These are phyloP conservation scores for Thielaviopsis musarum DNA, from an alignment of 2,329 filamentous ascomycete species.

Conservation along the genomic window DNA sequence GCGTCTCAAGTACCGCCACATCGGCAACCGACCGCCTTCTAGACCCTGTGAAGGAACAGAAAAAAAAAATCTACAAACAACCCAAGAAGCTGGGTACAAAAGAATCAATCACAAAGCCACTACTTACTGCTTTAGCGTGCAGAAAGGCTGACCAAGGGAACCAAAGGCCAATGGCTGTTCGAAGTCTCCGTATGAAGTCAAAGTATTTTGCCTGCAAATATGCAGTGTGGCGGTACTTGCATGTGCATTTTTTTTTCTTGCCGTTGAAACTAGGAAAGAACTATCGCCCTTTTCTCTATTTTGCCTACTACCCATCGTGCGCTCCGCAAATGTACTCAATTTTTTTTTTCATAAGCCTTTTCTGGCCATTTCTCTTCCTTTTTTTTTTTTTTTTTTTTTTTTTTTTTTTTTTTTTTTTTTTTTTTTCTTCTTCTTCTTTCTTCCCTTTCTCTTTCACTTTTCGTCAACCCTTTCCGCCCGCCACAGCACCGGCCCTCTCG, in stretches of 20 bases:
- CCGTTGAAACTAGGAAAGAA: neutral
- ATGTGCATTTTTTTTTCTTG: neutral
- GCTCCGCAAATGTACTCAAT: neutral
- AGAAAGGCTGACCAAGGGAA: neutral
- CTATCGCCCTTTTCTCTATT: neutral
- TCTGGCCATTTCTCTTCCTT: no score
- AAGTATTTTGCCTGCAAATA: no score
- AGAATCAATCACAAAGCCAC: no score
- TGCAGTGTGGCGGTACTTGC: neutral
- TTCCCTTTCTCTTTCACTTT: constrained; percentile 6
- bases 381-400: neutral
- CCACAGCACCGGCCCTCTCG: constrained; percentile 11
- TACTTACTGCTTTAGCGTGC: no score
- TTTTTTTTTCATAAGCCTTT: neutral
- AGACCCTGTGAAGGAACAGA: neutral
- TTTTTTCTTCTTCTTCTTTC: neutral
- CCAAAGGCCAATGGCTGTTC: neutral
- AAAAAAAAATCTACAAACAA: neutral
- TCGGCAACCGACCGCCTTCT: neutral
- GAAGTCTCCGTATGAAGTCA: neutral
- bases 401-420: neutral
- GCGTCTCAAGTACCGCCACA: neutral
- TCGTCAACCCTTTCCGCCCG: constrained; percentile 8
- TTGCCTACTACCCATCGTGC: neutral
- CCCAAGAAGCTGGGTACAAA: neutral